Percentiles rank a stretch among this genome's conserved stretches.
Evolutionary conservation across 306 rosid genomes (phyloP).

Genomic region (Cicer yamashitae): DNA sequence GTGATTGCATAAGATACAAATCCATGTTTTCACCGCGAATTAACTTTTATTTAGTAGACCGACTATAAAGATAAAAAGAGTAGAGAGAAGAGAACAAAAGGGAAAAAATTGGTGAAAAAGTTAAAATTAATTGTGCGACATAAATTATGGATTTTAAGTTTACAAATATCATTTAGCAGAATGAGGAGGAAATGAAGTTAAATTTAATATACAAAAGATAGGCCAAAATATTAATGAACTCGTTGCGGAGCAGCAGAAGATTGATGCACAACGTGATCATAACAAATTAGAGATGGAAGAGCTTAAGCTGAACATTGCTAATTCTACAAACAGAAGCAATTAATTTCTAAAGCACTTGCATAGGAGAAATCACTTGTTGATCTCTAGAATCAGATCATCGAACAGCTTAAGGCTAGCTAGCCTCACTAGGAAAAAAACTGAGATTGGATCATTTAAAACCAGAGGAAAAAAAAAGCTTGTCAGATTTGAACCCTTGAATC

Average conservation of each 20-base stretch:
- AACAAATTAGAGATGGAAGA: conserved; percentile 79
- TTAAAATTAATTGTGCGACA: too few species aligned
- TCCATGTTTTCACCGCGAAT: too few species aligned
- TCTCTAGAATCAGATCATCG: conserved; percentile 74
- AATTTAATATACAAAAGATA: conserved; percentile 73
- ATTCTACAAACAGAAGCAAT: conserved; percentile 80
- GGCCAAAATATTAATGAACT: conserved; percentile 78
- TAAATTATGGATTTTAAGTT: too few species aligned
- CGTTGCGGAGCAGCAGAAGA: conserved; percentile 92
- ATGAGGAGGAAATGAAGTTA: conserved; percentile 70
- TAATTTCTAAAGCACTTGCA: conserved; percentile 69
- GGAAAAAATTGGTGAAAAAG: too few species aligned
- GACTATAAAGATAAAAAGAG: too few species aligned
- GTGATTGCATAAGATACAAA: too few species aligned
- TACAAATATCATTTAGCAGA: conserved; percentile 69
- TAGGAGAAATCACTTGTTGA: conserved; percentile 90
- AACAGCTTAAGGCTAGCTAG: conserved; percentile 77
- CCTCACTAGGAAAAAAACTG: conserved; percentile 76
- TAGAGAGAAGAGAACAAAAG: too few species aligned
- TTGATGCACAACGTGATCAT: conserved; percentile 76
- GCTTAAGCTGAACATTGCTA: conserved; percentile 85
- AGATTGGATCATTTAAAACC: conserved; percentile 96
- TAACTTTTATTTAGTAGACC: too few species aligned
- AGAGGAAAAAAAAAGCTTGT: conserved; percentile 80
- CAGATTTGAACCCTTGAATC: conserved; percentile 88